Evolutionary conservation across 2,329 filamentous ascomycete species (phyloP), one percentile per base, ranked within the genome.

Genomic region (Colletotrichum truncatum): DNA sequence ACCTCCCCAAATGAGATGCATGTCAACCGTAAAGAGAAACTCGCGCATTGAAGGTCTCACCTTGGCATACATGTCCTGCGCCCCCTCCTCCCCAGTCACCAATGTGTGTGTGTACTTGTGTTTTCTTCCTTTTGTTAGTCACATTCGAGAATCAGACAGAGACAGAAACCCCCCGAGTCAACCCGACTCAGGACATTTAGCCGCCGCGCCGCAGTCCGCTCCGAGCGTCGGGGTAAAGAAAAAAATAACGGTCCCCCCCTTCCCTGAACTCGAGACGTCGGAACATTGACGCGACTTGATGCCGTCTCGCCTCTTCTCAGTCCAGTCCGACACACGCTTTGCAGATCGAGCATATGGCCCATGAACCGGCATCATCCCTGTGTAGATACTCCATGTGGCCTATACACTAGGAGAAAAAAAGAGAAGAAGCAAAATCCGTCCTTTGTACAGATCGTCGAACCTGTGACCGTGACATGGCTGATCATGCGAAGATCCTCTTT

Each of bases 261-360:
- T 12, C 49, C 23, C 12, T 16, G 23, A 45, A 58, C 21, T 61
- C 62, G 56, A 65, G 62, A 65, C 62, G 62, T 61, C 62, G 62
- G 48, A 65, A 61, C 26, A 34, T 49, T 56, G 41, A 36, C 55
- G 32, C 48, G 38, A 36, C 57, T 45, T 43, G 62, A 49, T 54
- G 41, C 62, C 48, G 62, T 55, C 56, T 55, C 32, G 56, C 34
- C 23, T 54, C 34, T 39, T n/a, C 12, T 52, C 28, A 38, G 18
- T 23, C 23, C 25, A 41, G 51, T 39, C 39, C 41, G 38, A 28
- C 21, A 30, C 43, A 11, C 26, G 12, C 16, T 39, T 57, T 49
- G 54, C 52, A 52, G 21, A 25, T 49, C 21, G 16, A 25, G 23
- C 36, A n/a, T n/a, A n/a, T n/a, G n/a, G n/a, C 39, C n/a, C 21